Conservation (phyloP, 345 rosid genomes). For the Syzygium jambos region DNA sequence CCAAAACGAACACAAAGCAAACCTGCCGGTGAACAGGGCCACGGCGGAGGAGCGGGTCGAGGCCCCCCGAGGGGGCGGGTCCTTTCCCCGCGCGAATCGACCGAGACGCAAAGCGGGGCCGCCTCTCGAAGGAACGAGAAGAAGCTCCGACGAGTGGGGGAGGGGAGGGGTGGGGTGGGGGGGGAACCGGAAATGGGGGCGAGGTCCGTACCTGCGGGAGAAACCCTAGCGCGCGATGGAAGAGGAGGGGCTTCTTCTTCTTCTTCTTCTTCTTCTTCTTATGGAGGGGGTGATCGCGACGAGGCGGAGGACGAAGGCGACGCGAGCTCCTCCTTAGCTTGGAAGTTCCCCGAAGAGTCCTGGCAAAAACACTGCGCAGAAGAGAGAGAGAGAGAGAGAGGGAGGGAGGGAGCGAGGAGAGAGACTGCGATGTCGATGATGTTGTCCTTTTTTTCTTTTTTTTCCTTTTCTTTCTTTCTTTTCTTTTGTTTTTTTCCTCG, state of each 20-base stretch:
- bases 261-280: too few relatives aligned
- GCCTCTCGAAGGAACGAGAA: too few relatives aligned
- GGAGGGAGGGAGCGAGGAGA: background rate
- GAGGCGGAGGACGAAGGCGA: background rate
- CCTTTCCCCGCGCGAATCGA: background rate
- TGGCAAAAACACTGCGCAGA: background rate
- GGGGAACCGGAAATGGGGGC: background rate
- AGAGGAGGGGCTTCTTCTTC: too few relatives aligned
- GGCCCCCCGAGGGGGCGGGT: background rate
- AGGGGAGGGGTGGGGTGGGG: background rate
- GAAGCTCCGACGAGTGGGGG: too few relatives aligned
- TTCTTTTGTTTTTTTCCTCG: background rate
- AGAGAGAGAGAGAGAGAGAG: background rate
- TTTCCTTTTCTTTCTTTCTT: background rate
- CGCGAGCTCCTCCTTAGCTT: background rate
- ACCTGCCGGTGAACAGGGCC: background rate
- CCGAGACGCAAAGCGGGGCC: background rate
- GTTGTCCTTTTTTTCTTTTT: background rate
- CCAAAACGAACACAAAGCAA: background rate
- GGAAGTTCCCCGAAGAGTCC: background rate
- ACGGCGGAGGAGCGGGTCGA: background rate
- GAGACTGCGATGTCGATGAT: background rate
- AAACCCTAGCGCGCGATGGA: background rate
- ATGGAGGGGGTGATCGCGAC: background rate
- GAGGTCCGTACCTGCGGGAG: background rate